phyloP scores from a whole-genome alignment of 768 basidiomycete genomes.

The Coprinopsis sp. region DNA sequence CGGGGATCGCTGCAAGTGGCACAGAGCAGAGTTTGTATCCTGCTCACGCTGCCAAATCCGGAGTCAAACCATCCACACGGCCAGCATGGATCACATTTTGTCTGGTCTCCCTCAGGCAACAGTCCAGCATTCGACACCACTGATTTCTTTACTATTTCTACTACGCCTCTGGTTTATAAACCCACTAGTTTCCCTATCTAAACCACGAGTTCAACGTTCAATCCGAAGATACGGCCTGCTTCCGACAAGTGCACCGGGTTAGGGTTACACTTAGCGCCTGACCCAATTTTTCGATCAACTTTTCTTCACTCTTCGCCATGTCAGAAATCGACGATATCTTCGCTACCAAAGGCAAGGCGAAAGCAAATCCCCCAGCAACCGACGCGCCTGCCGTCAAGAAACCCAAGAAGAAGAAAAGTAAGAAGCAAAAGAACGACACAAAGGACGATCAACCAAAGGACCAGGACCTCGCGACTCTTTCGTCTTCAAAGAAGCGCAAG shows the following conservation, averaged over 20 bases:
- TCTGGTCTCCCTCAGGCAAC: too few relatives aligned
- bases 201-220: too few relatives aligned
- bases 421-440: slow-evolving; percentile 34
- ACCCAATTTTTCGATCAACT: too few relatives aligned
- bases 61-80: too few relatives aligned
- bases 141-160: too few relatives aligned
- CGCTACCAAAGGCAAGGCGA: slow-evolving; percentile 44
- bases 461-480: slow-evolving; percentile 8
- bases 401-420: slow-evolving; percentile 37
- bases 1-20: slow-evolving; percentile 5
- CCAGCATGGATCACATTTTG: too few relatives aligned
- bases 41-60: not conserved
- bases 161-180: too few relatives aligned
- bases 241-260: too few relatives aligned
- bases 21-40: not conserved
- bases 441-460: slow-evolving; percentile 10
- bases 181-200: too few relatives aligned
- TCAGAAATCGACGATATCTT: slow-evolving; percentile 89
- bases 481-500: slow-evolving; percentile 32
- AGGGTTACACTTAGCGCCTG: too few relatives aligned
- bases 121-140: too few relatives aligned
- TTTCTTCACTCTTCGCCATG: slow-evolving; percentile 26
- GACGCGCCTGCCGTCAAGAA: slow-evolving; percentile 1
- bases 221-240: too few relatives aligned
- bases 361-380: slow-evolving; percentile 10